phyloP scores from a whole-genome alignment of 2,329 filamentous ascomycete genomes.

The Achaetomium macrosporum region DNA sequence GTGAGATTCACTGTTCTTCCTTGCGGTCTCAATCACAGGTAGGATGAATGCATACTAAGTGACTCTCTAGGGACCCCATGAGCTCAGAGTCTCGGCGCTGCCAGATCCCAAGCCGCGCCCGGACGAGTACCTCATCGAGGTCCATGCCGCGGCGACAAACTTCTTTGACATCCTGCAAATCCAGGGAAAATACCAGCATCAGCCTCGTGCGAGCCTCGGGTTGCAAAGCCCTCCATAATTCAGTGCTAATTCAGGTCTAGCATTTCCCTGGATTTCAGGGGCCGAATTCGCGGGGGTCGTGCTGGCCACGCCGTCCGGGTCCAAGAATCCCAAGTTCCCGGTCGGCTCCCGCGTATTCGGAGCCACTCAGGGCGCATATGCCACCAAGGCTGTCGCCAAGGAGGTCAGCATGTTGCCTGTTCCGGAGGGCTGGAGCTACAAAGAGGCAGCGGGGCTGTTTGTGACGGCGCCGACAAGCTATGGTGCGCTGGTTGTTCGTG shows the following conservation, averaged over 20 bases:
- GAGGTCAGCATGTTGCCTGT: slow-evolving; percentile 68
- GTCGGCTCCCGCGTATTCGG: slow-evolving; percentile 83
- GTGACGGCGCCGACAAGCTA: slow-evolving; percentile 91
- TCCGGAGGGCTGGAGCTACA: slow-evolving; percentile 74
- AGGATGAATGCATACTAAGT: neutral
- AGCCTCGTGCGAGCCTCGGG: slow-evolving; percentile 41
- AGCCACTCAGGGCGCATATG: slow-evolving; percentile 78
- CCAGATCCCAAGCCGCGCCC: slow-evolving; percentile 66
- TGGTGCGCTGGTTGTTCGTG: slow-evolving; percentile 71
- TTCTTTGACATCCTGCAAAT: slow-evolving; percentile 98
- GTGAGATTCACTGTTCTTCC: slow-evolving; percentile 12
- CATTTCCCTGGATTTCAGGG: slow-evolving; percentile 82
- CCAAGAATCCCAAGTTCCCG: slow-evolving; percentile 56
- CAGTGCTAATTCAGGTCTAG: slow-evolving; percentile 28
- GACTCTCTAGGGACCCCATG: slow-evolving; percentile 59
- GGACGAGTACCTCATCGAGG: slow-evolving; percentile 77
- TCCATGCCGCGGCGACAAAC: slow-evolving; percentile 84
- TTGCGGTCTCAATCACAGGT: neutral
- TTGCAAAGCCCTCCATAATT: neutral
- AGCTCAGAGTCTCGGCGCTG: slow-evolving; percentile 69
- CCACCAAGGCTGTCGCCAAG: slow-evolving; percentile 62
- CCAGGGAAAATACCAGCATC: slow-evolving; percentile 90
- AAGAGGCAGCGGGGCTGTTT: slow-evolving; percentile 81
- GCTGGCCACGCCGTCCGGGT: slow-evolving; percentile 54
- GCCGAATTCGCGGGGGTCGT: slow-evolving; percentile 81